Base-by-base conservation (phyloP, 1,284 basidiomycete genomes). In the Microbotryum scabiosae region DNA sequence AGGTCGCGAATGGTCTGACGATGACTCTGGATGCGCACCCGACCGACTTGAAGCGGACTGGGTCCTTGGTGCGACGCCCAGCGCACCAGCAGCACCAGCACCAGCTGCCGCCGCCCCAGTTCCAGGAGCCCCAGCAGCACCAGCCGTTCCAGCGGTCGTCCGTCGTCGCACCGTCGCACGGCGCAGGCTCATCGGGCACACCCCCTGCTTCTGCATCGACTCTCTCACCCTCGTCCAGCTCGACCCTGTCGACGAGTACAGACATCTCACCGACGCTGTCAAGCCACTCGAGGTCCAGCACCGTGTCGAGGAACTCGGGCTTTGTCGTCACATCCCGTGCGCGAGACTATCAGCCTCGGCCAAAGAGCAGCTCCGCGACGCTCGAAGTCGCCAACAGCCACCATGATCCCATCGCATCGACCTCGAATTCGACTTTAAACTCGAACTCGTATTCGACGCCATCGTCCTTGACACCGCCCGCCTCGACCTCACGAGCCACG, bases 291-390 rank as follows among this genome's bases (percentile, higher is more conserved):
- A 26, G 25, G 7, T 51, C 25, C 50, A 14, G 50, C 50, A 30
- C 50, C 32, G 25, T 16, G 25, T 32, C 10, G 50, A 51, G 25
- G 16, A 52, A 52, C 51, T 26, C 25, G 23, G 51, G 51, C 23
- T 52, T 52, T 32, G 51, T 52, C 23, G 51, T 52, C 51, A 52
- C 51, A n/a, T 52, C 51, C 20, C 23, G 51, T n/a, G 26, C 51
- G 26, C 25, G 32, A 30, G 21, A n/a, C 25, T 52, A 52, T 52
- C 51, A 52, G 32, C 51, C 51, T n/a, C 51, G 26, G 41, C 53
- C 53, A 16, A 12, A 9, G 12, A 56, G 23, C 55, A 25, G 20
- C 46, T 26, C 30, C 41, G 30, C 45, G 25, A 10, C 43, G 20
- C 21, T 32, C 23, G 47, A 36, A 20, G n/a, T 28, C 26, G 43